These are phyloP conservation scores for Lichtheimia ramosa DNA, from an alignment of 371 early-diverging fungal genomes.

Conservation along the genomic window DNA sequence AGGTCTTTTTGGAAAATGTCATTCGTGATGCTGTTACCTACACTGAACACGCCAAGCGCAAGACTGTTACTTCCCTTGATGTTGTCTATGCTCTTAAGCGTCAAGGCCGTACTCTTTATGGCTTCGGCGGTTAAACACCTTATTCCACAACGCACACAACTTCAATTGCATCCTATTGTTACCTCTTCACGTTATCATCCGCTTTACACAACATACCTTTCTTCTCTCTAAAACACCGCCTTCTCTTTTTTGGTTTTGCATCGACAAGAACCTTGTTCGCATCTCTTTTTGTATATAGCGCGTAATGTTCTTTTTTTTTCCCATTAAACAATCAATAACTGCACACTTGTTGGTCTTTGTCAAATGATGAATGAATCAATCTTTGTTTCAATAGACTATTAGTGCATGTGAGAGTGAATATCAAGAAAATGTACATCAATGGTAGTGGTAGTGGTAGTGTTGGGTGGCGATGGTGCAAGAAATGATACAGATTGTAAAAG, in stretches of 20 bases:
- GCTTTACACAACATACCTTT: not conserved
- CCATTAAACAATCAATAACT: not conserved
- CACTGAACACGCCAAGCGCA: slow-evolving; percentile 99
- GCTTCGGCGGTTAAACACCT: slow-evolving; percentile 31
- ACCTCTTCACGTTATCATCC: too few species aligned
- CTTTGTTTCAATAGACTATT: too few species aligned
- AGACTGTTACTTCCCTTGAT: slow-evolving; percentile 93
- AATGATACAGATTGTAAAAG: not conserved
- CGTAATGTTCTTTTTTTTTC: not conserved
- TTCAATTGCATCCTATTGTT: not conserved
- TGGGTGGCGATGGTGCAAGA: not conserved
- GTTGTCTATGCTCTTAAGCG: slow-evolving; percentile 97
- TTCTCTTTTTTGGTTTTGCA: not conserved
- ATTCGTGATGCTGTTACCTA: slow-evolving; percentile 98
- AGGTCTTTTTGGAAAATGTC: slow-evolving; percentile 98
- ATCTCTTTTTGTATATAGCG: not conserved
- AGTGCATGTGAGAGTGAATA: too few species aligned
- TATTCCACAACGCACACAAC: not conserved
- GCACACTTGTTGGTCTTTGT: not conserved
- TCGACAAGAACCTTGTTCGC: not conserved
- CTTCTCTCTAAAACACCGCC: not conserved
- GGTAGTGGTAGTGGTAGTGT: not conserved
- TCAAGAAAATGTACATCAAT: not conserved
- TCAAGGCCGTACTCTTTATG: slow-evolving; percentile 92
- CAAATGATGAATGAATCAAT: not conserved